Conservation (phyloP, 495 filamentous ascomycete species). For the Sabuloglossum arenarium region DNA sequence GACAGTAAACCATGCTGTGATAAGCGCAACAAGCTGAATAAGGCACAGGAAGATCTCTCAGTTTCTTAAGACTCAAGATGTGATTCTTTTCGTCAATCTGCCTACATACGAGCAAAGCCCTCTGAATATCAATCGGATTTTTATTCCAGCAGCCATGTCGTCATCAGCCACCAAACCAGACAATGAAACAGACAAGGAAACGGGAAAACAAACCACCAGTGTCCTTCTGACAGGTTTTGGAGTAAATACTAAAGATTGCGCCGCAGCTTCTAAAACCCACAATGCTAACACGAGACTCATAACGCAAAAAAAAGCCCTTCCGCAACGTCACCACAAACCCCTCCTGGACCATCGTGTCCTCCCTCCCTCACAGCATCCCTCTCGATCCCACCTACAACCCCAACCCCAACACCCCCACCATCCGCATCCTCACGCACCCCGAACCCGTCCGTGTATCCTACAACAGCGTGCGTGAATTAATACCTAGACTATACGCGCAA, state of each 20-base stretch:
- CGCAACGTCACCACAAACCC: background rate
- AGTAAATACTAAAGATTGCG: background rate
- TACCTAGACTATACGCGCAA: background rate
- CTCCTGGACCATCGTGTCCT: background rate
- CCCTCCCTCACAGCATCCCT: background rate
- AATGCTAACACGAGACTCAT: background rate
- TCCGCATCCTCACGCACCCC: background rate
- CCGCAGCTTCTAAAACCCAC: background rate
- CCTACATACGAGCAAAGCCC: no score
- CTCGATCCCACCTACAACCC: background rate
- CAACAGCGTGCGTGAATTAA: background rate
- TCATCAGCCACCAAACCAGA: background rate
- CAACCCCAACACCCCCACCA: background rate
- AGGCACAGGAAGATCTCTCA: no score
- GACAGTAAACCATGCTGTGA: no score
- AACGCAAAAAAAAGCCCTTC: background rate
- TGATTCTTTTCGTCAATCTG: no score
- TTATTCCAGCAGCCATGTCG: background rate
- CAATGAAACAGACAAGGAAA: background rate
- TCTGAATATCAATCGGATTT: background rate
- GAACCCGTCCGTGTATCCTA: background rate
- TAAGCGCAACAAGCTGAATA: no score
- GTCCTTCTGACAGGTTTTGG: background rate
- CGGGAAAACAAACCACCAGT: background rate
- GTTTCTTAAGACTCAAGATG: no score